Evolutionary conservation across 1,284 basidiomycete species (phyloP).

Genomic region (Ganoderma sp.): DNA sequence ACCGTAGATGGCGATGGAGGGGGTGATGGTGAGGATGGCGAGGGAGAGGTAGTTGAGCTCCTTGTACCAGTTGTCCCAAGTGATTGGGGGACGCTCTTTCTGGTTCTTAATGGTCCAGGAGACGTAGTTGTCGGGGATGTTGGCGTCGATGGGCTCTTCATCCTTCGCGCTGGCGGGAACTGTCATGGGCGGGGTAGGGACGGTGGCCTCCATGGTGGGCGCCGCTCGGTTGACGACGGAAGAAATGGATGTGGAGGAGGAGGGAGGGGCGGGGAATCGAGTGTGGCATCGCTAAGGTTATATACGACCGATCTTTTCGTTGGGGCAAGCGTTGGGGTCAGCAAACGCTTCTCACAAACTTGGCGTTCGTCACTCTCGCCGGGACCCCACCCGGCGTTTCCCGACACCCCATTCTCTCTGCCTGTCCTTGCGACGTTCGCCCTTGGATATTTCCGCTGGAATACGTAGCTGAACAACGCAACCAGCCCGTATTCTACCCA

Average conservation of each 20-base stretch:
- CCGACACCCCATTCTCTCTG: conserved; percentile 20
- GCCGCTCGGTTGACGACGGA: conserved; percentile 38
- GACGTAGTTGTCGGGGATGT: conserved; percentile 92
- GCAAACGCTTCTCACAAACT: conserved; percentile 20
- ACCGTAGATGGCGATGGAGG: conserved; percentile 74
- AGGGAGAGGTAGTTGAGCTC: conserved; percentile 73
- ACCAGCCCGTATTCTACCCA: neutral
- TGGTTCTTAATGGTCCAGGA: conserved; percentile 79
- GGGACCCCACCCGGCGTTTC: conserved; percentile 26
- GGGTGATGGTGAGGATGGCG: conserved; percentile 72
- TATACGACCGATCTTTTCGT: conserved; percentile 34
- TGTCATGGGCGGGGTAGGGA: conserved; percentile 37
- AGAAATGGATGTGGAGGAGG: conserved; percentile 35
- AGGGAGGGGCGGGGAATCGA: conserved; percentile 25
- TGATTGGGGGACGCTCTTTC: conserved; percentile 80
- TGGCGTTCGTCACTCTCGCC: conserved; percentile 25
- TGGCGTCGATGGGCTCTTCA: conserved; percentile 61
- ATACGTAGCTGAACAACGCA: neutral
- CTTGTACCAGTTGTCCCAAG: conserved; percentile 65
- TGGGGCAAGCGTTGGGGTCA: conserved; percentile 35
- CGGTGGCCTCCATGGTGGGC: conserved; percentile 36
- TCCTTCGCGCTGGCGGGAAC: conserved; percentile 37
- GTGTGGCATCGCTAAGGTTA: conserved; percentile 27
- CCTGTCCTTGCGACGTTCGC: neutral
- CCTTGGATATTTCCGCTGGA: neutral